Evolutionary conservation across 2,329 filamentous ascomycete genomes (phyloP), one percentile per base, ranked within the genome.

Genomic region (Phyllosticta paracitricarpa): DNA sequence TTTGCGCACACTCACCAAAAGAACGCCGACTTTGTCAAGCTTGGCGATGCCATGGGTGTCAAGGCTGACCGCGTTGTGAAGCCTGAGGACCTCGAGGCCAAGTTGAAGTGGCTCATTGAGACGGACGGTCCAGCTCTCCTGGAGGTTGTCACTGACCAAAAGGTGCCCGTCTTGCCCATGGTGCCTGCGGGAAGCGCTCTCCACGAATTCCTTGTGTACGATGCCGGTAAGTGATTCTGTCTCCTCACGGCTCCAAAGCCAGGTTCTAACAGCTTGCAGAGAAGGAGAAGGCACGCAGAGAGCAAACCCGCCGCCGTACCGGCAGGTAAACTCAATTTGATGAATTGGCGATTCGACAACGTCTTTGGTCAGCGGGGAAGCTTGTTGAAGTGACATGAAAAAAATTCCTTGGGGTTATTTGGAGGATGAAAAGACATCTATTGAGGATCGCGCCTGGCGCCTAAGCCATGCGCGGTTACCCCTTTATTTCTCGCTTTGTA

Each of bases 81-180:
- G 74, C 86, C 91, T 0, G 86, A 86, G 3, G 91, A 96, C 63
- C 82, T 95, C 5, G 82, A 86, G 62, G 88, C 88, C 55, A 86
- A 84, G 69, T 80, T 99, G 65, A 85, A 88, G 76, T 97, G 94
- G 91, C 82, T 97, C 72, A 89, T 97, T 68, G 73, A 71, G 69
- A 85, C 84, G 5, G 89, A 97, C 30, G 94, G 93, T n/a, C 94
- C 94, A 22, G 92, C 92, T 51, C 82, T 97, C 65, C 81, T 99
- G 63, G 93, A 97, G 78, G 88, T 99, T 59, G 82, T 96, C 58
- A 94, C 90, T 3, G 94, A 97, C 75, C 83, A 84, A 72, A 87
- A 94, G 83, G 88, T 94, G 26, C 93, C 93, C 55, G 93, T 99
- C n/a, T 79, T 97, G 70, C 94, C 94, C 48, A 97, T 97, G 94